A percentile compares a stretch with the other conserved stretches of the same genome.
phyloP scores from a whole-genome alignment of 441 rosid species.

The Biscutella laevigata region DNA sequence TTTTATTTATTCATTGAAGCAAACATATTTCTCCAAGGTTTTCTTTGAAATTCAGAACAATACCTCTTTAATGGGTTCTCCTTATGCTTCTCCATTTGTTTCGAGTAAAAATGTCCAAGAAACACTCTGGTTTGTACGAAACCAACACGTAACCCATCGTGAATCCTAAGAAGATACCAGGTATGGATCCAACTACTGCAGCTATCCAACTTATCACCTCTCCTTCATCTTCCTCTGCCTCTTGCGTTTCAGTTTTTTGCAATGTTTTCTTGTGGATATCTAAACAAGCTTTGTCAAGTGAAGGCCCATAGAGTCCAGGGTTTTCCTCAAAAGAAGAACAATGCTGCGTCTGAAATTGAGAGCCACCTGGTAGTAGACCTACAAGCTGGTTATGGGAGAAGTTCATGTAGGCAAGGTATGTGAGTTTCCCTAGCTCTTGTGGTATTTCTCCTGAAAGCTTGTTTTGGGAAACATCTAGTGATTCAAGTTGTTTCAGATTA shows the following conservation, averaged over 20 bases:
- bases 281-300: background rate
- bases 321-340: background rate
- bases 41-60: too few relatives aligned
- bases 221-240: background rate
- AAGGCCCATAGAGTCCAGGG: background rate
- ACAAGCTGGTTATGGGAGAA: constrained; percentile 15
- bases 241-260: background rate
- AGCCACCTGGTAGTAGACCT: constrained; percentile 9
- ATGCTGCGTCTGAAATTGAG: background rate
- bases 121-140: background rate
- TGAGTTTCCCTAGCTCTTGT: too few relatives aligned
- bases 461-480: too few relatives aligned
- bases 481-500: too few relatives aligned
- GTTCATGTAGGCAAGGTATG: constrained; percentile 20
- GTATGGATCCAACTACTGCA: background rate
- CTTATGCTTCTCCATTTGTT: background rate
- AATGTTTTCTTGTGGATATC: background rate
- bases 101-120: background rate
- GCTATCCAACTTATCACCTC: background rate
- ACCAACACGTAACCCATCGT: background rate
- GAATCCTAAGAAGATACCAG: background rate
- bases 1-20: too few relatives aligned
- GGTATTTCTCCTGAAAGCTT: too few relatives aligned
- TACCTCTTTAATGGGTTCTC: too few relatives aligned
- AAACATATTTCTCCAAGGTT: too few relatives aligned